These are phyloP conservation scores for Pseudotsuga menziesii DNA, from an alignment of 75 land plant genomes.

Conservation along the genomic window DNA sequence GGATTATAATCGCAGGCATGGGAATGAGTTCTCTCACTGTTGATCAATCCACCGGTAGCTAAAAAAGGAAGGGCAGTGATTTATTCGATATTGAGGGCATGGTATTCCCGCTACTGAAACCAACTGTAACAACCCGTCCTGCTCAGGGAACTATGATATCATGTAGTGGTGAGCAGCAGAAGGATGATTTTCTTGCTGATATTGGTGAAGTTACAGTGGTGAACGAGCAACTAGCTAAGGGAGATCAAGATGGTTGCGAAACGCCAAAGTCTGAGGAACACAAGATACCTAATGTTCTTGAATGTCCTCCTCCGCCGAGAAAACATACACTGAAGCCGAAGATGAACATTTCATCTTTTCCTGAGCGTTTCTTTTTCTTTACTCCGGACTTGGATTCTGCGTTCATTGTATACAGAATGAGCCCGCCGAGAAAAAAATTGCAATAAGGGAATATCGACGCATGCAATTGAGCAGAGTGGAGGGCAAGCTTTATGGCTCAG, in stretches of 20 bases:
- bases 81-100: not conserved
- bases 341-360: no score
- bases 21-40: not conserved
- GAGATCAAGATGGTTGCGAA: no score
- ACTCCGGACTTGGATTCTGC: not conserved
- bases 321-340: no score
- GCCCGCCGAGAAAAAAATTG: no score
- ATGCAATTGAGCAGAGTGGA: not conserved
- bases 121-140: not conserved
- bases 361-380: no score
- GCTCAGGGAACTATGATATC: no score
- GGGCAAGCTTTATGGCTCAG: not conserved
- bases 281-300: not conserved
- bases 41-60: not conserved
- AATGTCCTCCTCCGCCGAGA: constrained; percentile 1
- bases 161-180: no score
- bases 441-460: no score
- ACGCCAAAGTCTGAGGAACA: not conserved
- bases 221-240: no score
- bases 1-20: not conserved
- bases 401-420: no score
- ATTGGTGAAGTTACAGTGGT: no score
- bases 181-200: not conserved
- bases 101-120: not conserved
- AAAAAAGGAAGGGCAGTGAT: not conserved